Percentiles rank a stretch among this genome's conserved stretches.
Conservation (phyloP, 2,329 filamentous ascomycete genomes). For the Periconia sp. region DNA sequence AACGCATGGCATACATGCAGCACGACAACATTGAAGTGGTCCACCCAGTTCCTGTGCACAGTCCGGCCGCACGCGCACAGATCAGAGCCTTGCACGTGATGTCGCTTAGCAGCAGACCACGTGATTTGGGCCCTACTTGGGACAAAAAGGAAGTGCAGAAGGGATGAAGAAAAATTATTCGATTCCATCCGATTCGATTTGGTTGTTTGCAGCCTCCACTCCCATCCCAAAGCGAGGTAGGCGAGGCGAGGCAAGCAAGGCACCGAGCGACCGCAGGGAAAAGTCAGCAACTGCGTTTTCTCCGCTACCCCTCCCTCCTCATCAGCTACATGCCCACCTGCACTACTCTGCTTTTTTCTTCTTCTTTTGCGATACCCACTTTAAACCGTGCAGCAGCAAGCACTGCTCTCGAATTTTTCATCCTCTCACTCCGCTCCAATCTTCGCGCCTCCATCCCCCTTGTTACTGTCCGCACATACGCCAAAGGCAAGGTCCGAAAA, state of each 20-base stretch:
- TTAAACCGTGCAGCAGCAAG: slow-evolving; percentile 53
- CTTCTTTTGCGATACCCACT: slow-evolving; percentile 55
- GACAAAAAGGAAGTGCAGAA: no score
- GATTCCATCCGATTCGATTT: background rate
- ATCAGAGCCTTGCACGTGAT: no score
- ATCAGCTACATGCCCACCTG: slow-evolving; percentile 40
- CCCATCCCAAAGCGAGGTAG: background rate
- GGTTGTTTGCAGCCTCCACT: background rate
- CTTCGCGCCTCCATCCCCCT: slow-evolving; percentile 38
- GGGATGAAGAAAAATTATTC: background rate
- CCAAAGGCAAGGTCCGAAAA: slow-evolving; percentile 64
- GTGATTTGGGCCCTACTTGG: no score
- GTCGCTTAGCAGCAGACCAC: no score
- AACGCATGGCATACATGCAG: no score
- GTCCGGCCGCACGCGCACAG: no score
- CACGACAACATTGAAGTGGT: no score
- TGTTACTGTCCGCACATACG: slow-evolving; percentile 56
- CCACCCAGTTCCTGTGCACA: no score
- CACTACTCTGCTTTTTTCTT: slow-evolving; percentile 47
- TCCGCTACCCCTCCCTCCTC: slow-evolving; percentile 27
- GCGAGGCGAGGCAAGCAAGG: slow-evolving; percentile 12
- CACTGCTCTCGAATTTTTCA: slow-evolving; percentile 46
- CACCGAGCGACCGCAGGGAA: slow-evolving; percentile 18
- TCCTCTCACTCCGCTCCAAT: slow-evolving; percentile 36
- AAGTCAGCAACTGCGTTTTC: slow-evolving; percentile 30